These are phyloP conservation scores for Aspergillus sojae DNA, from an alignment of 2,329 filamentous ascomycete genomes.

Conservation along the genomic window DNA sequence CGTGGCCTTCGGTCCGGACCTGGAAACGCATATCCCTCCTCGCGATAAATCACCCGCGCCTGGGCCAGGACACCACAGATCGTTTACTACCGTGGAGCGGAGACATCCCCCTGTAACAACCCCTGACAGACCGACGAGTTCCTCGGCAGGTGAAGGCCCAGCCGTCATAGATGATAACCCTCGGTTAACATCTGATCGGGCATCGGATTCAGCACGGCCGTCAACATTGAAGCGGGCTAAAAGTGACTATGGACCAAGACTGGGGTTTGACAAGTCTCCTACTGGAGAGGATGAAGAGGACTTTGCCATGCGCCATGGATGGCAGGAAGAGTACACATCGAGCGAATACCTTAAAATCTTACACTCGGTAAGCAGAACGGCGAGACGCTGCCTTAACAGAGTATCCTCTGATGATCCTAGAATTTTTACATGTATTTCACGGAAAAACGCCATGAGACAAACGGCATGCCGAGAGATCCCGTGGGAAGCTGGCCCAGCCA, in stretches of 20 bases:
- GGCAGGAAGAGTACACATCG: conserved; percentile 88
- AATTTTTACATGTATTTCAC: conserved; percentile 99
- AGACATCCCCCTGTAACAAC: conserved; percentile 25
- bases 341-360: conserved; percentile 85
- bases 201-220: conserved; percentile 36
- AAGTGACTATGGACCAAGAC: conserved; percentile 55
- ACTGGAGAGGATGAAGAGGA: conserved; percentile 52
- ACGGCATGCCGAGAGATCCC: conserved; percentile 74
- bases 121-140: conserved; percentile 33
- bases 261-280: conserved; percentile 32
- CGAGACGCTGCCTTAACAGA: not conserved
- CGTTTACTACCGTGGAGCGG: conserved; percentile 37
- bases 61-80: conserved; percentile 35
- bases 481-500: conserved; percentile 64
- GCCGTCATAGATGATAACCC: conserved; percentile 26
- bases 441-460: conserved; percentile 95
- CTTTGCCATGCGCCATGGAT: conserved; percentile 75
- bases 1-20: conserved; percentile 43
- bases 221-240: conserved; percentile 53
- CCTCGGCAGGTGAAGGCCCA: conserved; percentile 33
- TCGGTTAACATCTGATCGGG: conserved; percentile 31
- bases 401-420: conserved; percentile 47
- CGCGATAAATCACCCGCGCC: conserved; percentile 38
- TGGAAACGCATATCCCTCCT: conserved; percentile 41
- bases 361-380: conserved; percentile 66